Conservation (phyloP, 345 rosid species). For the Populus euphratica region DNA sequence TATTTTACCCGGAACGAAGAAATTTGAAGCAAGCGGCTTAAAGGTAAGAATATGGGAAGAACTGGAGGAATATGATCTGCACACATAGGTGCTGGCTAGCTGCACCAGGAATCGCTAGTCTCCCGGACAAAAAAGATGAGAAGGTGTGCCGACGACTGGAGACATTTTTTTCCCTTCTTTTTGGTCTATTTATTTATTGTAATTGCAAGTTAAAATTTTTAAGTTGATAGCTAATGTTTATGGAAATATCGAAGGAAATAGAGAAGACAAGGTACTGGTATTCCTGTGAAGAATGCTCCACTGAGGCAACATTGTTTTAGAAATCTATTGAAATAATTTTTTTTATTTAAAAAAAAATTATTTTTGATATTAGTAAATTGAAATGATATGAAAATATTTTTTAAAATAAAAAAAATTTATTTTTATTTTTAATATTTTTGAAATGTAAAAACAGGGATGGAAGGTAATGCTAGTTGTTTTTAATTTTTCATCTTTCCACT, state of each 20-base stretch:
- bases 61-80: background rate
- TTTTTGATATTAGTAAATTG: too few relatives aligned
- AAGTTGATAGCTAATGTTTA: background rate
- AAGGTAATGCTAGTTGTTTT: too few relatives aligned
- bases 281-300: too few relatives aligned
- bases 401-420: too few relatives aligned
- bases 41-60: background rate
- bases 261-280: background rate
- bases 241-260: background rate
- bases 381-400: too few relatives aligned
- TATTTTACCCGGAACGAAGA: conserved; percentile 11
- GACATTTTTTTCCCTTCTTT: background rate
- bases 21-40: background rate
- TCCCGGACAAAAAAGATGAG: background rate
- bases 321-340: too few relatives aligned
- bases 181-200: conserved; percentile 18
- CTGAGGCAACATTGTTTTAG: too few relatives aligned
- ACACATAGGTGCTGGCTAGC: background rate
- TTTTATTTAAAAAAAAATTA: too few relatives aligned
- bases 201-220: conserved; percentile 18
- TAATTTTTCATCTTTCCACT: too few relatives aligned
- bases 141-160: conserved; percentile 5
- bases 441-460: too few relatives aligned
- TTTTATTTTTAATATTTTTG: too few relatives aligned
- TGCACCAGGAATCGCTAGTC: conserved; percentile 10